These are phyloP conservation scores for Claviceps sp. DNA, from an alignment of 2,329 filamentous ascomycete genomes.

Conservation along the genomic window DNA sequence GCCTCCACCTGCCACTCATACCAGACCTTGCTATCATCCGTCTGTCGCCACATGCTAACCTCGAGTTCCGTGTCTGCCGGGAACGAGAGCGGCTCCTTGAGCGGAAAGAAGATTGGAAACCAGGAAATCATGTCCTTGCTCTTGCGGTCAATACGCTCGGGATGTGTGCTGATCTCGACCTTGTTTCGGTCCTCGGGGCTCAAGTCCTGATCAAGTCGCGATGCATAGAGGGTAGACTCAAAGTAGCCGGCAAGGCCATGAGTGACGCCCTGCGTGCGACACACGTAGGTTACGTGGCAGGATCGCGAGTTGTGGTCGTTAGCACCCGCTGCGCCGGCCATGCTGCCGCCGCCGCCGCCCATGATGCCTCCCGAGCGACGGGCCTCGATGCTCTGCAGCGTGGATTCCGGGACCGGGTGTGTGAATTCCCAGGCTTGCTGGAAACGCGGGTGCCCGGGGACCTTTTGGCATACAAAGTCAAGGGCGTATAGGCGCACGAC, in stretches of 20 bases:
- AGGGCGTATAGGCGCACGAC: slow-evolving; percentile 86
- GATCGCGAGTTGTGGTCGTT: slow-evolving; percentile 89
- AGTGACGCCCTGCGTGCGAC: slow-evolving; percentile 64
- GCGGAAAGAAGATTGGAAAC: slow-evolving; percentile 97
- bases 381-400: slow-evolving; percentile 40
- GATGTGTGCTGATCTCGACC: slow-evolving; percentile 84
- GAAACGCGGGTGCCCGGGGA: slow-evolving; percentile 47
- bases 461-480: slow-evolving; percentile 63
- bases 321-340: slow-evolving; percentile 61
- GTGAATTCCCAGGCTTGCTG: slow-evolving; percentile 70
- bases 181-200: slow-evolving; percentile 18
- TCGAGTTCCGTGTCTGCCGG: slow-evolving; percentile 76
- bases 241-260: slow-evolving; percentile 93
- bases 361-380: slow-evolving; percentile 51
- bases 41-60: slow-evolving; percentile 91
- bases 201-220: slow-evolving; percentile 19
- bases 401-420: slow-evolving; percentile 53
- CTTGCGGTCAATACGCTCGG: slow-evolving; percentile 81
- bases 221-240: slow-evolving; percentile 81
- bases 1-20: slow-evolving; percentile 96
- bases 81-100: slow-evolving; percentile 80
- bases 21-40: slow-evolving; percentile 92
- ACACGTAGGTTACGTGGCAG: slow-evolving; percentile 65
- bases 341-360: slow-evolving; percentile 56
- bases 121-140: slow-evolving; percentile 97